Base-by-base conservation (phyloP, 2,329 filamentous ascomycete species). In the Trichoderma pleuroti region DNA sequence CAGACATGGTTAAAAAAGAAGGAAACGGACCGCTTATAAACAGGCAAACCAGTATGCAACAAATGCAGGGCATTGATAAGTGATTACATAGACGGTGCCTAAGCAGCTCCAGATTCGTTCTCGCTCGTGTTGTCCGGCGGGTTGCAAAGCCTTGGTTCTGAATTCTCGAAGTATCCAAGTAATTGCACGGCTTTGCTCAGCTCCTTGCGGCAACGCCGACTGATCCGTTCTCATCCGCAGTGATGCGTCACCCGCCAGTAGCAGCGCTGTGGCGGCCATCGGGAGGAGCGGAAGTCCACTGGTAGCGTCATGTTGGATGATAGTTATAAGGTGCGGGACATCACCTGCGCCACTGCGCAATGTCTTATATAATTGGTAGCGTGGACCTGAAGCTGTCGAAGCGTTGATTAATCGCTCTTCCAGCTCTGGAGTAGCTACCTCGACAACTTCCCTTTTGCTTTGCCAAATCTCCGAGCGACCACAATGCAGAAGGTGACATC, bases 401-500 rank as follows among this genome's bases (percentile, higher is more conserved):
- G 11, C 24, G 11, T 68, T 14, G 21, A 6, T 60, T 60, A 26
- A 60, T 16, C 11, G 28, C 39, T 34, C 39, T 21, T 34, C 46
- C 28, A 36, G 28, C 66, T 68, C 36, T 60, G 16, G 26, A 28
- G 49, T 60, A 10, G 32, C 21, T 10, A 61, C 3, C 30, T 21
- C n/a, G 39, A 46, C 57, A 42, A 36, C 21, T 24, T 68, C 11
- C 11, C 10, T 30, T 12, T 28, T 52, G 36, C 34, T 8, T 26
- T 24, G 39, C n/a, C n/a, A 18, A 36, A 21, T 49, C 30, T 32
- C 28, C 10, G 46, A 56, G 26, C 42, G 57, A 54, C 7, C 32
- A 75, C 57, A 18, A 82, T 82, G 80, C 75, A 82, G 57, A 81
- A 80, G 63, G 77, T 79, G 9, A 76, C 73, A 36, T 69, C 78